These are phyloP conservation scores for Pyrenochaeta sp. DNA, from an alignment of 2,329 filamentous ascomycete genomes.

Conservation along the genomic window DNA sequence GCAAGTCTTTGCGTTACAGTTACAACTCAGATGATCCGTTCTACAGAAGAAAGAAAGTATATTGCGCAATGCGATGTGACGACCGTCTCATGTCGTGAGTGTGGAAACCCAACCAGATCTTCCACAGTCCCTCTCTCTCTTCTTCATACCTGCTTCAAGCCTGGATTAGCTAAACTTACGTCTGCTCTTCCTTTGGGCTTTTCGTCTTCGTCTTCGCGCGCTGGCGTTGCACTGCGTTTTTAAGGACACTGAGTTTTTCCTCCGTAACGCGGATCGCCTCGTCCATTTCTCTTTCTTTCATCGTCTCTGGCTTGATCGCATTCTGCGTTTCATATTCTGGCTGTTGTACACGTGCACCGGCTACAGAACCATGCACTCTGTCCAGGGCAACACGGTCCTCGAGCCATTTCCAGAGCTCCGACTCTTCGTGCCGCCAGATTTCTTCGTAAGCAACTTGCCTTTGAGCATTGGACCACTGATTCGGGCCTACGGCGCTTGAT, in stretches of 20 bases:
- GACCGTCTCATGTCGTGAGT: too few relatives aligned
- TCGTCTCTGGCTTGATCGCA: slow-evolving; percentile 58
- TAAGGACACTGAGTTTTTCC: slow-evolving; percentile 79
- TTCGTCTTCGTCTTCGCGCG: slow-evolving; percentile 27
- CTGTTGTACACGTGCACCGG: slow-evolving; percentile 29
- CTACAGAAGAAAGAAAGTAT: neutral
- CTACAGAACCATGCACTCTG: slow-evolving; percentile 43
- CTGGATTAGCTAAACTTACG: slow-evolving; percentile 5
- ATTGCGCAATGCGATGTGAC: too few relatives aligned
- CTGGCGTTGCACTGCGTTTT: slow-evolving; percentile 65
- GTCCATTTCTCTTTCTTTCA: slow-evolving; percentile 76
- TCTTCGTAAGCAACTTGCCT: slow-evolving; percentile 87
- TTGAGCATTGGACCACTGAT: slow-evolving; percentile 60
- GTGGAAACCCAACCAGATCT: too few relatives aligned
- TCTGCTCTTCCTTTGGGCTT: slow-evolving; percentile 28
- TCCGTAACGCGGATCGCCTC: slow-evolving; percentile 87
- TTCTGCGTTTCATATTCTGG: slow-evolving; percentile 57
- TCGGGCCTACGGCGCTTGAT: slow-evolving; percentile 39
- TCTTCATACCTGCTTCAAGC: neutral
- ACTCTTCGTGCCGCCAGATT: slow-evolving; percentile 88
- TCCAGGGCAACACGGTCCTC: slow-evolving; percentile 85
- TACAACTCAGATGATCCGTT: too few relatives aligned
- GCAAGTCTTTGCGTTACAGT: slow-evolving; percentile 3
- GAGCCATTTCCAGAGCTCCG: slow-evolving; percentile 90
- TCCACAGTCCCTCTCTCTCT: neutral